Evolutionary conservation across 179 eudicot genomes (phyloP), one percentile per base, ranked within the genome.

Genomic region (Heliamphora pulchella): DNA sequence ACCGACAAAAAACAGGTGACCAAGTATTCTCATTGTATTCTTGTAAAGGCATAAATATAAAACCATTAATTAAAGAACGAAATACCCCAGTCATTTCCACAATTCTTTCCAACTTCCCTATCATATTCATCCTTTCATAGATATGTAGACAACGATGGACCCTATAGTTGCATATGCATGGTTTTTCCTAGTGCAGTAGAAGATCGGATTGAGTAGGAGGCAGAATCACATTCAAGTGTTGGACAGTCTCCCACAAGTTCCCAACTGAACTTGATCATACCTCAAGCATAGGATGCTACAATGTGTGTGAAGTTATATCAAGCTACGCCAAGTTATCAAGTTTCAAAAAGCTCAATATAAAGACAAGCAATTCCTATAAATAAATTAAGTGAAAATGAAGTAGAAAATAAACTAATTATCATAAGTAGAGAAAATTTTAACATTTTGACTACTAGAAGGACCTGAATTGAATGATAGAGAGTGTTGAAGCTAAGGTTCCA

Each of bases 391-490:
- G 15, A 46, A 3, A 1, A 17, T 43, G 5, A 9, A 50, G 15
- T 72, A 58, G 31, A 31, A 31, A 43, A 14, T 7, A 61, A 62
- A 75, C 15, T 76, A 6, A 2, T 5, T 41, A 3, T 8, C 20
- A 22, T 6, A 18, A 13, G 55, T 4, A 47, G 58, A 5, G 15
- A 57, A 9, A 11, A 50, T 50, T 17, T 48, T 18, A 48, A 64
- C 62, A 39, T 15, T 9, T 77, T 0, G 51, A 75, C 51, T 51
- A 50, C 44, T 8, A 17, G 71, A 73, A 47, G 80, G 78, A 96
- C 99, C 99, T 96, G 99, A 1, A 93, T 89, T 80, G 92, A 87
- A 83, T 96, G 99, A 82, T 96, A 96, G 68, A 94, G 93, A 66
- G 89, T 87, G 88, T 96, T 92, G 87, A 96, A 96, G 90, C 94